Evolutionary conservation across 305 asterid species (phyloP).

Genomic region (Fraxinus sp.): DNA sequence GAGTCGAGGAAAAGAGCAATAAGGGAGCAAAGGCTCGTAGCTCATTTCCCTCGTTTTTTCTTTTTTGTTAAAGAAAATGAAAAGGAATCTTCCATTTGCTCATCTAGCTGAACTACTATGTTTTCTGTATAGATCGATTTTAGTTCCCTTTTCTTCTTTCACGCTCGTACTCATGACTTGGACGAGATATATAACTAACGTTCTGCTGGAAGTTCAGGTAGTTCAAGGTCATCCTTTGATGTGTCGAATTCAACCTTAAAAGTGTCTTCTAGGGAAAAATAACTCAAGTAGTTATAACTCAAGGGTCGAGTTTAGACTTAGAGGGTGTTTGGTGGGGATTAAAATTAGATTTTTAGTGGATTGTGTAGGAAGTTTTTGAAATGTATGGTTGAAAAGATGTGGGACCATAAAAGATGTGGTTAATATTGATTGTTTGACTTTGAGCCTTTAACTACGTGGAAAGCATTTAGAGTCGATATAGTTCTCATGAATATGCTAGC

Average conservation of each 20-base stretch:
- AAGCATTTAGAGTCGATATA: not conserved
- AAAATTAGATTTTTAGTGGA: too few species aligned
- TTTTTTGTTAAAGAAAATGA: not conserved
- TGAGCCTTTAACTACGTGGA: not conserved
- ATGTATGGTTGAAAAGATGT: too few species aligned
- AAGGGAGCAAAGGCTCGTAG: slow-evolving; percentile 36
- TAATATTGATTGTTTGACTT: too few species aligned
- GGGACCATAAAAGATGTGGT: too few species aligned
- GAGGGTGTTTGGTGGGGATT: too few species aligned
- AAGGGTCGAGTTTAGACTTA: not conserved
- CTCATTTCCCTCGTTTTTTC: not conserved
- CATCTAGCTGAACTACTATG: slow-evolving; percentile 15
- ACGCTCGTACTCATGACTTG: not conserved
- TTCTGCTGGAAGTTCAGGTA: not conserved
- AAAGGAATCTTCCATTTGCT: slow-evolving; percentile 48
- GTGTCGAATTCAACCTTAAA: not conserved
- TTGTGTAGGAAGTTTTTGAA: too few species aligned
- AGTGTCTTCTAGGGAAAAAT: not conserved
- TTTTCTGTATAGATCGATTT: not conserved
- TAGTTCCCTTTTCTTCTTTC: not conserved
- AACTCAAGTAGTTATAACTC: not conserved
- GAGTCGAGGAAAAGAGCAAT: slow-evolving; percentile 27
- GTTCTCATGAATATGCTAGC: not conserved
- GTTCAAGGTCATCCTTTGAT: not conserved
- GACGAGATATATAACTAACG: not conserved